Evolutionary conservation across 2,329 filamentous ascomycete species (phyloP).

Genomic region (Epichloe brachyelytri): DNA sequence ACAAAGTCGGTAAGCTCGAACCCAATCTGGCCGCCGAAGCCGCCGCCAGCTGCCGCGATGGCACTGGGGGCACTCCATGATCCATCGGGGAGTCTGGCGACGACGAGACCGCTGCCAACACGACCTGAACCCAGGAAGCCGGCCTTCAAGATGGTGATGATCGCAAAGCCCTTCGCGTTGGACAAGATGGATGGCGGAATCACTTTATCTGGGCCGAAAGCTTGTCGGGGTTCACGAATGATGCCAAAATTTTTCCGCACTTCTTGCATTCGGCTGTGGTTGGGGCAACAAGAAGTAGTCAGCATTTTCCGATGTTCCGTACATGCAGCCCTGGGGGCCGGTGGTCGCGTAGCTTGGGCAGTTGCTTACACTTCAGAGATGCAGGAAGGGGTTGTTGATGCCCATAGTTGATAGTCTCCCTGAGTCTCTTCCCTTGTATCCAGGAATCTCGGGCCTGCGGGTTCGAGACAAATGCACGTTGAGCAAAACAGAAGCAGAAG

Average conservation of each 20-base stretch:
- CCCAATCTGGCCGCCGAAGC: constrained; percentile 75
- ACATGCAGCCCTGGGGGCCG: neutral
- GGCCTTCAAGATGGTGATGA: constrained; percentile 77
- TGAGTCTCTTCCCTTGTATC: neutral
- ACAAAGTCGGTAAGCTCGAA: constrained; percentile 90
- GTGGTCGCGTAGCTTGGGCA: neutral
- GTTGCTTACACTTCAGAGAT: constrained; percentile 52
- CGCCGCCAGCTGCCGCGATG: constrained; percentile 68
- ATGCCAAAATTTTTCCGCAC: constrained; percentile 86
- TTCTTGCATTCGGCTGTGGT: constrained; percentile 86
- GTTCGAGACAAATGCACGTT: neutral
- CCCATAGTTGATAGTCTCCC: constrained; percentile 32
- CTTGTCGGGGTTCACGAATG: constrained; percentile 84
- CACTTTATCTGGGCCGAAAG: constrained; percentile 93
- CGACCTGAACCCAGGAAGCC: constrained; percentile 74
- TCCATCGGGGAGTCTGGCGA: constrained; percentile 65
- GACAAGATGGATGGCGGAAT: constrained; percentile 84
- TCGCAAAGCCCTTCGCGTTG: constrained; percentile 81
- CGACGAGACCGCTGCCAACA: constrained; percentile 71
- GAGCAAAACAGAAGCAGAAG: neutral
- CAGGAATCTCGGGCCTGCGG: neutral
- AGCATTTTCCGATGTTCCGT: neutral
- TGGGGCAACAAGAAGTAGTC: constrained; percentile 7
- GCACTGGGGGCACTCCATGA: constrained; percentile 72
- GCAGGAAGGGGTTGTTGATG: constrained; percentile 53